These are phyloP conservation scores for Leccinum pachyderme DNA, from an alignment of 1,284 basidiomycete species.

Conservation along the genomic window DNA sequence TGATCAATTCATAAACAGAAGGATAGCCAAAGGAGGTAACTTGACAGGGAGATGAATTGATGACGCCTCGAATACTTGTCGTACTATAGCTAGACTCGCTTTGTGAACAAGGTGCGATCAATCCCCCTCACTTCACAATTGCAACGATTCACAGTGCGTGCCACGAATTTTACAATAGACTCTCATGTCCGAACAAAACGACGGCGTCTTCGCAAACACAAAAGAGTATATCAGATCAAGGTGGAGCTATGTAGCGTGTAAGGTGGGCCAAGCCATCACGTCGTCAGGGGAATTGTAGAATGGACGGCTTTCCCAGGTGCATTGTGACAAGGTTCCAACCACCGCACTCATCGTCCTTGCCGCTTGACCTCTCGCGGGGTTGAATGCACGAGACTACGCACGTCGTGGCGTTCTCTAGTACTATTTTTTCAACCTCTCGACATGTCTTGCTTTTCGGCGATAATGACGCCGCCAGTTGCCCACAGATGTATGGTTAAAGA, in stretches of 20 bases:
- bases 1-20: not conserved
- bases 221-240: constrained; percentile 3
- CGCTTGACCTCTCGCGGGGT: constrained; percentile 13
- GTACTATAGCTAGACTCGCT: not conserved
- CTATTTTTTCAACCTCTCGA: constrained; percentile 38
- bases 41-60: not conserved
- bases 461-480: constrained; percentile 37
- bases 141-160: not conserved
- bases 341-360: constrained; percentile 41
- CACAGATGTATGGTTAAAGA: constrained; percentile 43
- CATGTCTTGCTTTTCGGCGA: constrained; percentile 41
- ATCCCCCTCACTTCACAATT: constrained; percentile 9
- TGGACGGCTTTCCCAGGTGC: constrained; percentile 67
- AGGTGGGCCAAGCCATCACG: not conserved
- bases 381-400: constrained; percentile 10
- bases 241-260: constrained; percentile 1
- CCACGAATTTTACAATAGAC: constrained; percentile 5
- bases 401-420: constrained; percentile 28
- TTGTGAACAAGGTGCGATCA: constrained; percentile 2
- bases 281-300: constrained; percentile 58
- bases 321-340: constrained; percentile 48
- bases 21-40: not conserved
- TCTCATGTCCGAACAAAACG: constrained; percentile 25
- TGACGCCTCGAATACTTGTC: not conserved
- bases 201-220: constrained; percentile 10